Evolutionary conservation across 1,139 yeast genomes (phyloP), one percentile per base, ranked within the genome.

Genomic region (Diutina pseudorugosa): DNA sequence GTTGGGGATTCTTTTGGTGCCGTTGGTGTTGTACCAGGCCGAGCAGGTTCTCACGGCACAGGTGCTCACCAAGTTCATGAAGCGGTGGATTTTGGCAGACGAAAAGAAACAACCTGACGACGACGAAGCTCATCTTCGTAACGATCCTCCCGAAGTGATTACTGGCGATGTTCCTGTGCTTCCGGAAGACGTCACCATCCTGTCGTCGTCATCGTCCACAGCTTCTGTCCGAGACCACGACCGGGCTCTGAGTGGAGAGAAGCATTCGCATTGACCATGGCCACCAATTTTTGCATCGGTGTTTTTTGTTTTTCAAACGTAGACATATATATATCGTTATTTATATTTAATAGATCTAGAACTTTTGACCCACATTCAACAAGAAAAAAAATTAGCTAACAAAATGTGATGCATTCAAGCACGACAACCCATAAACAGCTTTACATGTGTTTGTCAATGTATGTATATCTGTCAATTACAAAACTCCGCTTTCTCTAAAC

Each of bases 1-100:
- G 57, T 70, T 88, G 56, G 96, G 96, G 23, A 77, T 80, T 53
- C 67, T 89, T 45, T 69, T 90, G 45, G 89, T 88, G 4, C 94
- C 96, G 0, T 72, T 89, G 62, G 95, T 88, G 12, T 69, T 89
- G 52, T 89, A 86, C 62, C 96, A 88, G 66, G 84, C 91, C 11
- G 91, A 85, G 61, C 96, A 89, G 68, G 94, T 90, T 16, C 70
- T 85, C 51, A 76, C 86, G 18, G 95, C 95, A 0, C 87, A 84
- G 59, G 65, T 85, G 2, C 70, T 86, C 59, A 84, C 83, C 9
- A 75, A 76, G n/a, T 67, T 80, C 43, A 80, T 85, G 77, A 78
- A 73, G 57, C 72, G 73, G 57, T 87, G 95, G 95, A 76, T 82
- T 47, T 71, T 77, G 56, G 68, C 70, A 9, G 77, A 69, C 52